Evolutionary conservation across 257 asterid genomes (phyloP), one percentile per base, ranked within the genome.

Genomic region (Cruciata laevipes): DNA sequence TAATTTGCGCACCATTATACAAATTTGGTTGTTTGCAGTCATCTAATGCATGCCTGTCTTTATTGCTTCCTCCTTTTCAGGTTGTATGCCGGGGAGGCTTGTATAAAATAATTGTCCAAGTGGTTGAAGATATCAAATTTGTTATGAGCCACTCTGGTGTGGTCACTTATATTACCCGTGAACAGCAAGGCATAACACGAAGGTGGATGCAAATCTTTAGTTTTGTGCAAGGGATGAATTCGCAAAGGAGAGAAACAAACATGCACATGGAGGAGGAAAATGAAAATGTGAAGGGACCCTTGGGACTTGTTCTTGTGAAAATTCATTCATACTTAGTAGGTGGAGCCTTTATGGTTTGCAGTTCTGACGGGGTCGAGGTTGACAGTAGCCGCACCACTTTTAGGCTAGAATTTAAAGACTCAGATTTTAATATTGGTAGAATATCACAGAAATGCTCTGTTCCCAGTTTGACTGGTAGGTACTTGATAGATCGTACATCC

Each of bases 361-460:
- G 1, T 6, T 35, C 40, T 6, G 8, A 35, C 11, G 9, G 4
- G 17, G 7, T 38, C 44, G 12, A 9, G 44, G 8, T 6, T 38
- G 44, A 38, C 2, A 38, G 44, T 38, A 71, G 51, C 64, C 65
- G 63, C 76, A 56, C 75, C 72, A 61, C 75, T 10, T 77, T 61
- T 58, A 83, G 73, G 63, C 83, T 71, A 67, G 90, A 83, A 72
- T 69, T 73, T 73, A 96, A 94, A 70, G 87, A 94, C 68, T 92
- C 87, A 84, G 96, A 85, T 77, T 76, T 70, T 71, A 88, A 94
- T 81, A 94, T 90, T 71, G 97, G 97, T 81, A 85, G 94, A 84
- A 80, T 87, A 67, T 88, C 95, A 59, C 88, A 83, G 81, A 95
- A 93, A 83, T 84, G 97, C 42, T 37, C 94, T 6, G 83, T 86